Evolutionary conservation across 2,329 filamentous ascomycete species (phyloP), one percentile per base, ranked within the genome.

Genomic region (Atkinsonella texensis): DNA sequence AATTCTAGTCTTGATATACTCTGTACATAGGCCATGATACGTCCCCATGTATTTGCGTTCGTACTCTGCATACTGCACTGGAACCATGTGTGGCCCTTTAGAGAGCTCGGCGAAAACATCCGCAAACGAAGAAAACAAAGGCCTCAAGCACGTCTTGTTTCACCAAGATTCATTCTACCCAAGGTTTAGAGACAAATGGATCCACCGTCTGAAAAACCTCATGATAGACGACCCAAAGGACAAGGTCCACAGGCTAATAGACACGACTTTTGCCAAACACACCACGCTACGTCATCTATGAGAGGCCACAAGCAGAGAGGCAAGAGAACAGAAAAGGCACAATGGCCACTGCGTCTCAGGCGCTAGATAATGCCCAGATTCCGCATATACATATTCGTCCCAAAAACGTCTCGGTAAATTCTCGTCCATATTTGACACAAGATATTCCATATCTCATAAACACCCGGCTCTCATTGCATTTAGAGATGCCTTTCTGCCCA

Each of bases 401-500:
- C 9, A 12, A 12, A 1, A 4, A 43, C 11, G 12, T 23, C 11
- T 7, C 18, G 17, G 41, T 15, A 18, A 4, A 28, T 12, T 18
- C 6, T 43, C 1, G 4, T 43, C 12, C 3, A 20, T 6, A 4
- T 15, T 10, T 38, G 35, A 13, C 41, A 23, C 18, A 43, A 20
- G 28, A 28, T 28, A 28, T 3, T 28, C 5, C 28, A 28, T 8
- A 6, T 28, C 28, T 28, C 28, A 8, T 28, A 28, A 1, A 28
- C 5, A 17, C 28, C 4, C 23, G 18, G 41, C 41, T 43, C 18
- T 43, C 18, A 43, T 41, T 51, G 57, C 28, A 56, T 51, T 45
- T 56, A 61, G 51, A 56, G 50, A 13, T 53, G 58, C 43, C 57
- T 55, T 41, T 62, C 59, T 28, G 60, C 56, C 63, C 62, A 66